Conservation (phyloP, 2,329 filamentous ascomycete genomes). For the Tolypocladium nubicola region DNA sequence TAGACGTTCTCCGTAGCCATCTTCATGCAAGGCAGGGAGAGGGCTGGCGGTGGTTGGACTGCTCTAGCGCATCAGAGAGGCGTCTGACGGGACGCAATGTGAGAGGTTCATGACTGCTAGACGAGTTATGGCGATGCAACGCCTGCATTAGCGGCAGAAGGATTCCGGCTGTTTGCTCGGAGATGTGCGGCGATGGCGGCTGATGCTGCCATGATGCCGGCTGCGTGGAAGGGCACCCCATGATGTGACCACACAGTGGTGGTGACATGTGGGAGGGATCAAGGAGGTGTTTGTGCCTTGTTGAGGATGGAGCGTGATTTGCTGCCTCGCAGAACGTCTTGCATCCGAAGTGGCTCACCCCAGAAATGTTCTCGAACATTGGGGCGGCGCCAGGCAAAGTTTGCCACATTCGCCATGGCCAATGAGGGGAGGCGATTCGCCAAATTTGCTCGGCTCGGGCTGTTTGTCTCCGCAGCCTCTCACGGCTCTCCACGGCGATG, state of each 20-base stretch:
- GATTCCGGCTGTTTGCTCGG: no score
- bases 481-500: not conserved
- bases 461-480: not conserved
- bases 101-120: not conserved
- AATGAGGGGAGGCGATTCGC: not conserved
- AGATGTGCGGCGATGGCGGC: no score
- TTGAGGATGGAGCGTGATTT: not conserved
- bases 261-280: not conserved
- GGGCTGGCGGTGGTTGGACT: not conserved
- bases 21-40: not conserved
- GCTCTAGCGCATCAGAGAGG: not conserved
- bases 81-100: not conserved
- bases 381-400: not conserved
- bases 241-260: not conserved
- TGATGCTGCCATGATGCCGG: not conserved
- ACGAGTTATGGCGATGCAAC: not conserved
- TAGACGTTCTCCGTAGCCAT: not conserved
- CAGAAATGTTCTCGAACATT: not conserved
- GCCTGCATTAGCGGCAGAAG: no score
- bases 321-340: not conserved
- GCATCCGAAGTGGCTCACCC: not conserved
- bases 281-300: not conserved
- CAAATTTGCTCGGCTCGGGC: not conserved
- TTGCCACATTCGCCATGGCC: not conserved
- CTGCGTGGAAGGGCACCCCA: not conserved